These are phyloP conservation scores for Azolla pinnata DNA, from an alignment of 75 land plant genomes.

Conservation along the genomic window DNA sequence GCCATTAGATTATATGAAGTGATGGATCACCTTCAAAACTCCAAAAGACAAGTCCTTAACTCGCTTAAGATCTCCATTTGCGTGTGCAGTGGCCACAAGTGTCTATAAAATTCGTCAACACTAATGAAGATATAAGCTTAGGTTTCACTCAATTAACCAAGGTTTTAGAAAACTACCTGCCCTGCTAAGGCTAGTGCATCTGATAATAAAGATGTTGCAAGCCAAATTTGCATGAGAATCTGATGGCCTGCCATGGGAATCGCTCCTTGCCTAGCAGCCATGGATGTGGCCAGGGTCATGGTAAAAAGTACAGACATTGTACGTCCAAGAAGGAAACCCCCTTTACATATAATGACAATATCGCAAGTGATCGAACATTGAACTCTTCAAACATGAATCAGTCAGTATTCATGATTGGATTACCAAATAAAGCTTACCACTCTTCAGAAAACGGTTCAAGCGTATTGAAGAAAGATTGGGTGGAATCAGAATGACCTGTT, in stretches of 20 bases:
- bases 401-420: too few species aligned
- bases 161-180: constrained; percentile 33
- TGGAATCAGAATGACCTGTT: constrained; percentile 38
- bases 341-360: constrained; percentile 18
- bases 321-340: constrained; percentile 62
- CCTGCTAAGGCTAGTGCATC: constrained; percentile 97
- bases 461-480: constrained; percentile 35
- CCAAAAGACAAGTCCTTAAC: constrained; percentile 51
- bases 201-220: constrained; percentile 81
- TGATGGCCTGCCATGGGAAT: constrained; percentile 93
- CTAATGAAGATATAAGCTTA: too few species aligned
- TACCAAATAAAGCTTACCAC: constrained; percentile 57
- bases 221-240: constrained; percentile 81
- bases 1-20: not conserved
- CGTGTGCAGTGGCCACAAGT: constrained; percentile 62
- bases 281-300: constrained; percentile 75
- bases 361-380: too few species aligned
- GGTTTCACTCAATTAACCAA: too few species aligned
- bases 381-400: too few species aligned
- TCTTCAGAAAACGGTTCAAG: constrained; percentile 50
- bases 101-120: constrained; percentile 50
- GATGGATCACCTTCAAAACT: constrained; percentile 52
- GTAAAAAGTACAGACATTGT: constrained; percentile 62
- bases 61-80: constrained; percentile 53
- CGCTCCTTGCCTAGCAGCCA: constrained; percentile 87